Conservation (phyloP, 257 asterid genomes). For the Penstemon newberryi region DNA sequence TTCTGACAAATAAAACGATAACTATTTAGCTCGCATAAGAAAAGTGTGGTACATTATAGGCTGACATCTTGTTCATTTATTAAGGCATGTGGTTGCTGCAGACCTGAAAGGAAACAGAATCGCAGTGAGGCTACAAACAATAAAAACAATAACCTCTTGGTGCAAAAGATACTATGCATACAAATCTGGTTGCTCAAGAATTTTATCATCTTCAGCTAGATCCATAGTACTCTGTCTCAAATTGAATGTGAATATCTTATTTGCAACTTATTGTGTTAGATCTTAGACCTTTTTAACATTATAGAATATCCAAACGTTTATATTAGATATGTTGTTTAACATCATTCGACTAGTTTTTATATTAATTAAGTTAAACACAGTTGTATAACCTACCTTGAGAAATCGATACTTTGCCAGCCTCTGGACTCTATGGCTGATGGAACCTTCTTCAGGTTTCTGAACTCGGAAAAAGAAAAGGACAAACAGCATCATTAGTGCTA, state of each 20-base stretch:
- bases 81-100: background rate
- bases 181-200: background rate
- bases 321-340: too few species aligned
- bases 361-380: too few species aligned
- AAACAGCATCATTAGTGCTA: background rate
- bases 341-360: too few species aligned
- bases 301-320: background rate
- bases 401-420: conserved; percentile 93
- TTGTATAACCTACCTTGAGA: conserved; percentile 60
- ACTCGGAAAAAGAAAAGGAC: conserved; percentile 23
- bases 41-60: background rate
- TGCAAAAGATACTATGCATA: conserved; percentile 9
- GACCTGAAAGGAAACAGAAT: conserved; percentile 11
- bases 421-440: conserved; percentile 96
- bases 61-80: background rate
- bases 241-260: background rate
- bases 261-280: background rate
- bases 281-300: background rate
- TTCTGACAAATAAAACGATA: conserved; percentile 52
- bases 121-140: background rate
- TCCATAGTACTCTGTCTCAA: background rate
- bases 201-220: conserved; percentile 8
- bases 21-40: background rate
- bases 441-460: conserved; percentile 99
- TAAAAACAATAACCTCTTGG: background rate